Base-by-base conservation (phyloP, 2,329 filamentous ascomycete genomes). In the Neopestalotiopsis clavispora region DNA sequence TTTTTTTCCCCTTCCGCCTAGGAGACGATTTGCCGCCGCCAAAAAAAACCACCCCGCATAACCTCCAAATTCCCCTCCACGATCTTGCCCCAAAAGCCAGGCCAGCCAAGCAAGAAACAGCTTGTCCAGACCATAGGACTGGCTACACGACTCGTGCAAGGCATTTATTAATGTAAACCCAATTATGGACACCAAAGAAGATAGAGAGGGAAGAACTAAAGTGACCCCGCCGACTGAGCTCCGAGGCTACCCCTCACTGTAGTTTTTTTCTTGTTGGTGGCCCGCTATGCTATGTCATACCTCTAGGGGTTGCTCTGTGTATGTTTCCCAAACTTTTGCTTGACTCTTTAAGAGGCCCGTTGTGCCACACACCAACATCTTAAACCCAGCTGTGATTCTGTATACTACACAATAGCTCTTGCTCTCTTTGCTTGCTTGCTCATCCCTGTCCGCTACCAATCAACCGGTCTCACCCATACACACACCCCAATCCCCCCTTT, bases 131-230 rank as follows among this genome's bases (percentile, higher is more conserved):
- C 23, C 23, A 28, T 28, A 28, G 34, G 28, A 13, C 13, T 62
- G 4, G 7, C 28, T n/a, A 38, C 17, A 62, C 59, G 59, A 62
- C 59, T 62, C 59, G 32, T 38, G 59, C 59, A 62, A 62, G 59
- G n/a, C 59, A 34, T 62, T 42, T 62, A 62, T 34, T 62, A 62
- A 62, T 62, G 59, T 62, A 62, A 62, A 62, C 59, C 20, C 59
- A 62, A 62, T 42, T 62, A 62, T 62, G 59, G 59, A 13, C 59
- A 62, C 59, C 20, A 20, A 14, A n/a, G 17, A 9, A 52, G 45
- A 38, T 10, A 10, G 34, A 38, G 34, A 38, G 45, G 23, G 45
- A 23, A 52, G n/a, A 52, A 52, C 20, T 52, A 7, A 23, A 40
- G 23, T 12, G 17, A 34, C 49, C 63, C 63, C 63, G 49, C 63